phyloP scores from a whole-genome alignment of 805 yeast species.

The Suhomyces sp. region DNA sequence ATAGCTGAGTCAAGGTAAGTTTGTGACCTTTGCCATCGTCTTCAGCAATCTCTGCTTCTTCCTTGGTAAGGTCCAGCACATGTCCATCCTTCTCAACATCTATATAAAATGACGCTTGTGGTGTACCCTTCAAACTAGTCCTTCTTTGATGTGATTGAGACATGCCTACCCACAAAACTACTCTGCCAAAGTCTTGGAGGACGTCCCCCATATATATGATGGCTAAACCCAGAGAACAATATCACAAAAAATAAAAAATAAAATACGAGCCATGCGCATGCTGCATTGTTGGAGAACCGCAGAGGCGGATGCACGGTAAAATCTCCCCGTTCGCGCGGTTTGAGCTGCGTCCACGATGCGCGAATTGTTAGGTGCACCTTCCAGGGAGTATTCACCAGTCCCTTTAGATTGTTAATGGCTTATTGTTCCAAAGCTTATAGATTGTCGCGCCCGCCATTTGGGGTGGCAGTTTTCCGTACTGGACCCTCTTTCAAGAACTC shows the following conservation, averaged over 20 bases:
- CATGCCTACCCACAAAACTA: not conserved
- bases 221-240: not conserved
- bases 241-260: not conserved
- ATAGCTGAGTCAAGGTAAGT: not conserved
- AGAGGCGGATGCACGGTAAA: not conserved
- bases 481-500: not conserved
- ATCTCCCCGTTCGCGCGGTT: not conserved
- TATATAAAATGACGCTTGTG: slow-evolving; percentile 7
- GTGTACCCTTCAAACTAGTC: slow-evolving; percentile 2
- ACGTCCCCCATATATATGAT: not conserved
- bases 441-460: not conserved
- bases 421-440: not conserved
- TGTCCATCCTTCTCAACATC: slow-evolving; percentile 7
- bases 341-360: not conserved
- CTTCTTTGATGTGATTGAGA: slow-evolving; percentile 8
- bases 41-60: not conserved
- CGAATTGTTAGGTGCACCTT: not conserved
- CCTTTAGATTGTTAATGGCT: not conserved
- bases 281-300: not conserved
- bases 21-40: not conserved
- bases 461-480: not conserved
- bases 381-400: not conserved
- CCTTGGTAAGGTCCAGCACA: slow-evolving; percentile 1
- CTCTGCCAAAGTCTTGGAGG: not conserved
- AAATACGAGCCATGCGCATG: not conserved